These are phyloP conservation scores for Gracilaria gracilis DNA, from an alignment of 23 red algal species.

Conservation along the genomic window DNA sequence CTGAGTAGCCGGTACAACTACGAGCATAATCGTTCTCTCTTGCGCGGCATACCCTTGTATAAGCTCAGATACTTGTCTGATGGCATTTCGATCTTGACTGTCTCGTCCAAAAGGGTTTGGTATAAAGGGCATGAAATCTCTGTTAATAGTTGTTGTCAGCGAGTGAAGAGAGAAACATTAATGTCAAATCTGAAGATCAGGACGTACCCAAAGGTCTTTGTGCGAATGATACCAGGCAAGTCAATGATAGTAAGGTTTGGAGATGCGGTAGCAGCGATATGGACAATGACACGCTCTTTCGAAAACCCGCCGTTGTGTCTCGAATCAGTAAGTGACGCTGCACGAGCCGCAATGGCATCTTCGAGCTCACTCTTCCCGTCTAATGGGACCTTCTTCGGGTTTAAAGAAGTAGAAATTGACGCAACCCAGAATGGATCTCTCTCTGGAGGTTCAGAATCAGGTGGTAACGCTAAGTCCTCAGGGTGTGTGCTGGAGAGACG, in stretches of 20 bases:
- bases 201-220: conserved; percentile 73
- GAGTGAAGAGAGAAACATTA: conserved; percentile 29
- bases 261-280: conserved; percentile 81
- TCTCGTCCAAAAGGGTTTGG: conserved; percentile 49
- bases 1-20: conserved; percentile 68
- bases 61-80: conserved; percentile 49
- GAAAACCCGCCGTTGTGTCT: conserved; percentile 50
- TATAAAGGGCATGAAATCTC: conserved; percentile 57
- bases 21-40: conserved; percentile 58
- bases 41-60: conserved; percentile 39
- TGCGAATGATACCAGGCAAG: conserved; percentile 90
- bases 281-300: conserved; percentile 77
- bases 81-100: conserved; percentile 60
- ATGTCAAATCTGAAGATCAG: neutral
- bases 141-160: conserved; percentile 62
- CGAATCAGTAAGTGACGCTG: conserved; percentile 37
- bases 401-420: conserved; percentile 50
- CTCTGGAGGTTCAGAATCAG: conserved; percentile 44
- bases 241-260: conserved; percentile 94
- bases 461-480: conserved; percentile 33
- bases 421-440: conserved; percentile 47
- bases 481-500: conserved; percentile 66
- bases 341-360: conserved; percentile 59
- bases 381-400: conserved; percentile 29
- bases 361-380: conserved; percentile 37